Evolutionary conservation across 148 eudicot genomes (phyloP).

Genomic region (Silene latifolia): DNA sequence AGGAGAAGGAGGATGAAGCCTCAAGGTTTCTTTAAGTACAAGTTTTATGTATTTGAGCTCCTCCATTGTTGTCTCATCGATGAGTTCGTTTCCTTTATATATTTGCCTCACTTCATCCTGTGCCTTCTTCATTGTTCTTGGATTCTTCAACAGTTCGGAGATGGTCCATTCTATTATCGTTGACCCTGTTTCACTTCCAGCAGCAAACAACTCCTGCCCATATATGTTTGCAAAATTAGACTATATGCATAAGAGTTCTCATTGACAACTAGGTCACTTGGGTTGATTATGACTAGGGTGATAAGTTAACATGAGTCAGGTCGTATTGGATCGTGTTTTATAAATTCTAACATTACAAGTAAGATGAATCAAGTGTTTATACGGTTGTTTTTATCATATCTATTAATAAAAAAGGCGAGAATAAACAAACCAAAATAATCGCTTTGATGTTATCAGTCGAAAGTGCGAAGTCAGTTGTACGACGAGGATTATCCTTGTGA

Average conservation of each 20-base stretch:
- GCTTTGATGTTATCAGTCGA: slow-evolving; percentile 20
- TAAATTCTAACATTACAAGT: too few relatives aligned
- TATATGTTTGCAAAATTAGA: too few relatives aligned
- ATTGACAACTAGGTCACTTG: too few relatives aligned
- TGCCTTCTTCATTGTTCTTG: slow-evolving; percentile 12
- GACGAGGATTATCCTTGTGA: background rate
- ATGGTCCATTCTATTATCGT: background rate
- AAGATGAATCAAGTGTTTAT: too few relatives aligned
- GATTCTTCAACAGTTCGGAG: background rate
- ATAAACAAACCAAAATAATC: slow-evolving; percentile 13
- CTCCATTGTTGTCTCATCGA: background rate
- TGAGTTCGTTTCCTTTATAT: background rate
- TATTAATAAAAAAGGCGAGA: too few relatives aligned
- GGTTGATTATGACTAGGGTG: too few relatives aligned
- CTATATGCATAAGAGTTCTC: too few relatives aligned
- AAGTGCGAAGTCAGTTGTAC: slow-evolving; percentile 11
- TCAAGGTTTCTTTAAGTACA: slow-evolving; percentile 28
- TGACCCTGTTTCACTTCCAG: background rate
- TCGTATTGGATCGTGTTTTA: too few relatives aligned
- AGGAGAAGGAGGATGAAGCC: slow-evolving; percentile 30
- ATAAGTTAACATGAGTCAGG: too few relatives aligned
- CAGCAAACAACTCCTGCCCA: background rate
- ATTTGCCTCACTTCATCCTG: background rate
- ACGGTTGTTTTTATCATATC: too few relatives aligned
- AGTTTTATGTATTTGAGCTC: slow-evolving; percentile 23